A percentile compares a stretch with the other conserved stretches of the same genome.
These are phyloP conservation scores for Globisporangium orthogonon DNA, from an alignment of 352 stramenopile genomes.

Conservation along the genomic window DNA sequence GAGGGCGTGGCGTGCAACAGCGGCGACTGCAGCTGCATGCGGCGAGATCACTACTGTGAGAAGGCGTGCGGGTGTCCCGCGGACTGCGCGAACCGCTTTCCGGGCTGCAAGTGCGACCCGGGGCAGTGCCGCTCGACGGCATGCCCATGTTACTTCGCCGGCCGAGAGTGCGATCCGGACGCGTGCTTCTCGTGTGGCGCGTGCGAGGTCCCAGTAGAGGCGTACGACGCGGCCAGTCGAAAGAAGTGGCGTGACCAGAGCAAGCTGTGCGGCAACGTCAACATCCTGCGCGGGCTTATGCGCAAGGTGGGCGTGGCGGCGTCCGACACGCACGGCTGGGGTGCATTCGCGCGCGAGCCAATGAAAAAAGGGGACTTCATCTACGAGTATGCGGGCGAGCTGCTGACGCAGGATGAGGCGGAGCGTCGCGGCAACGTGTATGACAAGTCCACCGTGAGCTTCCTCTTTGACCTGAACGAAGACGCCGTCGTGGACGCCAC, in stretches of 20 bases:
- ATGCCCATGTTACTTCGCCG: conserved; percentile 68
- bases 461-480: conserved; percentile 93
- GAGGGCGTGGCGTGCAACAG: conserved; percentile 44
- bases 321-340: conserved; percentile 72
- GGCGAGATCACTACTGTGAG: conserved; percentile 77
- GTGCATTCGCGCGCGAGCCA: conserved; percentile 52
- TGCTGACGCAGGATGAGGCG: conserved; percentile 87
- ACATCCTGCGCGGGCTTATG: conserved; percentile 54
- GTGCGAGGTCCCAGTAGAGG: conserved; percentile 49
- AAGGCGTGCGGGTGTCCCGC: conserved; percentile 50
- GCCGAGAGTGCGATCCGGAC: conserved; percentile 70
- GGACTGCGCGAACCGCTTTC: conserved; percentile 76
- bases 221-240: conserved; percentile 24
- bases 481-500: conserved; percentile 92
- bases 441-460: conserved; percentile 87
- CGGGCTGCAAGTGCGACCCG: conserved; percentile 53
- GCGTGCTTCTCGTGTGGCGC: conserved; percentile 58
- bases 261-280: conserved; percentile 65
- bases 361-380: conserved; percentile 63
- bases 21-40: conserved; percentile 69
- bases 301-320: conserved; percentile 41
- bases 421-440: conserved; percentile 86
- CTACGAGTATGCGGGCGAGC: conserved; percentile 88
- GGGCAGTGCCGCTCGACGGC: conserved; percentile 47
- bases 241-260: conserved; percentile 21